Evolutionary conservation across 768 basidiomycete genomes (phyloP).

Genomic region (Kwoniella newhampshirensis): DNA sequence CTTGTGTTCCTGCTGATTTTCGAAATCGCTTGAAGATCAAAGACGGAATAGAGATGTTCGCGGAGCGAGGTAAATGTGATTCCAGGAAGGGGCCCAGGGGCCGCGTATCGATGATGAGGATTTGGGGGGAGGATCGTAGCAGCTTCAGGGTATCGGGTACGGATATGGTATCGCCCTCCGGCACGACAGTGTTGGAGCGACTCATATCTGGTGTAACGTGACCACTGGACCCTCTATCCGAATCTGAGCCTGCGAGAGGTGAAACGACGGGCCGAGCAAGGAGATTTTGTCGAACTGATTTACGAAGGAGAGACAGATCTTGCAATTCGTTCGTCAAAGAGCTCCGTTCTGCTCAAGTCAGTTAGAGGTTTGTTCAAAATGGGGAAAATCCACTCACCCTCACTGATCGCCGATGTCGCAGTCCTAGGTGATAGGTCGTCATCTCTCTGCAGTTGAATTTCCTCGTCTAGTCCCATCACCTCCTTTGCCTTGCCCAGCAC

Average conservation of each 20-base stretch:
- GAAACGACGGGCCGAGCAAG: conserved; percentile 32
- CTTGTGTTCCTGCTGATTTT: conserved; percentile 57
- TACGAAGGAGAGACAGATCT: conserved; percentile 32
- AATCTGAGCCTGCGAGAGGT: conserved; percentile 24
- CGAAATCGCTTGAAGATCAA: conserved; percentile 82
- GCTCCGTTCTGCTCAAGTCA: conserved; percentile 11
- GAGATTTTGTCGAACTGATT: conserved; percentile 34
- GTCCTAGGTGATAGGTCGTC: conserved; percentile 15
- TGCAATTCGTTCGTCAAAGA: conserved; percentile 32
- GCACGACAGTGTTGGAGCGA: conserved; percentile 6
- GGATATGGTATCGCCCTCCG: conserved; percentile 6
- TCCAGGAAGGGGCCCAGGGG: conserved; percentile 66
- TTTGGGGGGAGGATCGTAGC: conserved; percentile 57
- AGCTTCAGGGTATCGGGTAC: conserved; percentile 44
- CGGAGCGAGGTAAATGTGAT: conserved; percentile 66
- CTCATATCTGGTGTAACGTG: conserved; percentile 4
- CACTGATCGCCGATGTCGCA: conserved; percentile 11
- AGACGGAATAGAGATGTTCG: conserved; percentile 84
- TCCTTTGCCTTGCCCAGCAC: conserved; percentile 13
- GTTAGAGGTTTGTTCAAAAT: no score
- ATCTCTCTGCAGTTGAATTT: conserved; percentile 20
- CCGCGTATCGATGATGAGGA: conserved; percentile 76
- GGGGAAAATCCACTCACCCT: conserved; percentile 14
- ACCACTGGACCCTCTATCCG: conserved; percentile 15
- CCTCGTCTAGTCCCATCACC: conserved; percentile 20